A percentile compares a stretch with the other conserved stretches of the same genome.
These are phyloP conservation scores for Debaryomyces subglobosus DNA, from an alignment of 1,139 yeast genomes.

Conservation along the genomic window DNA sequence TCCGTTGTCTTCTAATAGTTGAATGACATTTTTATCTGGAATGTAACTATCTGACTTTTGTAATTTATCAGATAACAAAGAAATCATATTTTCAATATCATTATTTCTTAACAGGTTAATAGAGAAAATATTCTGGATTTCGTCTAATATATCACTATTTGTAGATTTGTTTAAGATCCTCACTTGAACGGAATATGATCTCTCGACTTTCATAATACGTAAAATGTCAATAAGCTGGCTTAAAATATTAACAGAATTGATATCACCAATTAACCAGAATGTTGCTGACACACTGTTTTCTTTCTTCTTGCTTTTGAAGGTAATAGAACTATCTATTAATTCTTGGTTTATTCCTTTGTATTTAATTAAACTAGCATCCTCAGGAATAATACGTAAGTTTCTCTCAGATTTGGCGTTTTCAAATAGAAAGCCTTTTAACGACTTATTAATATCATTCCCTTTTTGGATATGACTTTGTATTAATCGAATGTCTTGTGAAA, in stretches of 20 bases:
- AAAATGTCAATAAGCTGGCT: slow-evolving; percentile 46
- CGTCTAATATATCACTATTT: slow-evolving; percentile 5
- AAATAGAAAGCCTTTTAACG: slow-evolving; percentile 36
- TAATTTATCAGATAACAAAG: background rate
- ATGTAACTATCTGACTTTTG: background rate
- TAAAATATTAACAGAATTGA: slow-evolving; percentile 35
- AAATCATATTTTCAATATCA: background rate
- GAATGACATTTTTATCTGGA: slow-evolving; percentile 9
- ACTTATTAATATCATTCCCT: slow-evolving; percentile 21
- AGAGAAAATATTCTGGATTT: background rate
- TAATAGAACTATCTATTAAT: slow-evolving; percentile 25
- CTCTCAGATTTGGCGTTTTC: slow-evolving; percentile 36
- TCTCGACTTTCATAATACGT: slow-evolving; percentile 26
- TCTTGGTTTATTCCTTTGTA: slow-evolving; percentile 38
- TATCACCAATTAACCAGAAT: slow-evolving; percentile 62
- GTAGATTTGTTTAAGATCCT: slow-evolving; percentile 17
- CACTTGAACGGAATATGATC: slow-evolving; percentile 34
- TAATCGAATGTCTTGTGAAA: slow-evolving; percentile 38
- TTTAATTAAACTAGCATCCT: slow-evolving; percentile 33
- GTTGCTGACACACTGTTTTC: slow-evolving; percentile 29
- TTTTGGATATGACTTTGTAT: slow-evolving; percentile 28
- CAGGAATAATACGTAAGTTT: slow-evolving; percentile 38
- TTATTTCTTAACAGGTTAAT: background rate
- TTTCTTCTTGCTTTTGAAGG: slow-evolving; percentile 19
- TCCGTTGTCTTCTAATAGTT: slow-evolving; percentile 25